Base-by-base conservation (phyloP, 257 asterid species). In the Eustoma russellianum region DNA sequence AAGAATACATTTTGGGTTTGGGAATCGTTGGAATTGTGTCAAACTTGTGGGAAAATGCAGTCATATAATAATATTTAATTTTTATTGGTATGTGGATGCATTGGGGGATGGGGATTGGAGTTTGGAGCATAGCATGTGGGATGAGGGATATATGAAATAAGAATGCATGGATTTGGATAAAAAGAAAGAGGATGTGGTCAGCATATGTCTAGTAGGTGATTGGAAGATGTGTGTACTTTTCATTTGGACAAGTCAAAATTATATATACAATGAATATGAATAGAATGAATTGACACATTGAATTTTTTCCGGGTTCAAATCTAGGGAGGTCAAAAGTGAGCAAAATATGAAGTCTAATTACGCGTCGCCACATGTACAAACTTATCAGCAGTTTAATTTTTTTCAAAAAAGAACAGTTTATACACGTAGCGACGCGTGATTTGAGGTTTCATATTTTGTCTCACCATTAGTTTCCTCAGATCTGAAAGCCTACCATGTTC, bases 71-170 rank as follows among this genome's bases (percentile, higher is more conserved):
- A n/a, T n/a, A n/a, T n/a, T n/a, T n/a, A n/a, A 14, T 53, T 59
- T 60, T 40, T 28, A 44, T 54, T 24, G 46, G 33, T 55, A 60
- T 69, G 60, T 55, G 67, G n/a, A n/a, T n/a, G n/a, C 67, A 55
- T 61, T 62, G 82, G 80, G 76, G 64, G 69, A 45, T 59, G 81
- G 56, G 57, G 63, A 54, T 56, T 56, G 64, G 64, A 57, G 24
- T 48, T 45, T 41, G 77, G 71, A 64, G 72, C 77, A 70, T 19
- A 47, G 66, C 88, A 80, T 80, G 93, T 80, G 62, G 70, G 46
- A 35, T 55, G 55, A 46, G 56, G 68, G 41, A 41, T 24, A 24
- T 24, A 24, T 24, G 30, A 24, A 24, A 53, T 53, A 50, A 53
- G 61, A 28, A 57, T 58, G 9, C 43, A 46, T 63, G 52, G 59